Base-by-base conservation (phyloP, 1,284 basidiomycete genomes). In the Leccinum pachyderme region DNA sequence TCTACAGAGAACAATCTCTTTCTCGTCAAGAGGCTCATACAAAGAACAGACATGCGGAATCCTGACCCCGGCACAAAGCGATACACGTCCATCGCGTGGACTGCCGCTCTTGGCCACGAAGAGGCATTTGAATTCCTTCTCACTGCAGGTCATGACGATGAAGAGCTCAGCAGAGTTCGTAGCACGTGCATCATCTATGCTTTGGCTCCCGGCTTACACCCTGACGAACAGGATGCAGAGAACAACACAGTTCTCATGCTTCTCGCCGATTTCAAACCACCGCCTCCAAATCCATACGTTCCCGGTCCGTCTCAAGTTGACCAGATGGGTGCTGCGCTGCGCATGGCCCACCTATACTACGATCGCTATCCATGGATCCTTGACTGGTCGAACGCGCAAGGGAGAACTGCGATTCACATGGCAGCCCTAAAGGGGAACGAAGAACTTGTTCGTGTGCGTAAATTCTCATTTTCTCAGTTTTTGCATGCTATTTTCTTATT, bases 101-200 rank as follows among this genome's bases (percentile, higher is more conserved):
- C 94, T 0, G 93, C 93, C 24, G 81, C 87, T 0, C 81, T 91
- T 29, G 91, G 90, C 1, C 84, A 91, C 58, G 84, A 93, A 65
- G 92, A 96, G 69, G 93, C 91, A 2, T 95, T 94, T 61, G 91
- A 95, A 65, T 96, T 88, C 75, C 75, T 95, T 55, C 77, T 95
- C 47, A 82, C 80, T 60, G 84, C 81, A 43, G 92, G 91, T 15
- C 93, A 95, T 69, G 94, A 97, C 69, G 93, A 96, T 66, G 86
- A 88, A 54, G 94, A 96, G 71, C 78, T 93, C 59, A 93, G 88
- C 70, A 83, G 86, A 77, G 93, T 94, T 70, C 67, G 87, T 77
- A 47, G 58, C 51, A n/a, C 44, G 57, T 53, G 18, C 47, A 35
- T 44, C 13, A 7, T 49, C 51, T 37, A 46, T 47, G 29, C 52